Conservation (phyloP, 352 stramenopile genomes). For the Pythium periplocum region DNA sequence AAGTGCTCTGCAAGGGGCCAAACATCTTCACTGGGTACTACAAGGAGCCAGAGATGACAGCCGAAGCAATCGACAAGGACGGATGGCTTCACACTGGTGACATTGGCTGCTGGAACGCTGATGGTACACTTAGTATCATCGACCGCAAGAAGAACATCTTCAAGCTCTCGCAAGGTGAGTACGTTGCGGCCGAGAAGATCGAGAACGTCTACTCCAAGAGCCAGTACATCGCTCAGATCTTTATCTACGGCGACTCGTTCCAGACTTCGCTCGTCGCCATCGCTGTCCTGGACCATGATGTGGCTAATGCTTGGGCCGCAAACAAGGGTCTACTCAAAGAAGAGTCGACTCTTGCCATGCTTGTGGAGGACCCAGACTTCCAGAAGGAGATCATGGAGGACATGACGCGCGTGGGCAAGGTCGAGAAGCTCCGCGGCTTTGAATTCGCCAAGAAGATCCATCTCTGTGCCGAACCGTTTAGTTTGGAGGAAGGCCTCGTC, state of each 20-base stretch:
- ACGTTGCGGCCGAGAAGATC: conserved; percentile 94
- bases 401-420: conserved; percentile 50
- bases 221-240: conserved; percentile 88
- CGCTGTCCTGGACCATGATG: conserved; percentile 66
- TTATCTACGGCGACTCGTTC: conserved; percentile 94
- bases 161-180: conserved; percentile 90
- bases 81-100: conserved; percentile 96
- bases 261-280: conserved; percentile 90
- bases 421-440: conserved; percentile 84
- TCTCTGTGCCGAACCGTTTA: conserved; percentile 81
- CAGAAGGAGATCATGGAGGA: conserved; percentile 67
- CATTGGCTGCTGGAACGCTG: conserved; percentile 89
- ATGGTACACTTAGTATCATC: conserved; percentile 84
- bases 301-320: conserved; percentile 8
- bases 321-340: conserved; percentile 24
- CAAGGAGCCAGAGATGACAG: conserved; percentile 87
- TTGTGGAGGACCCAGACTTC: conserved; percentile 41
- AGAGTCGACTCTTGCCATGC: conserved; percentile 22
- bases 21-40: conserved; percentile 90
- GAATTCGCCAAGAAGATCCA: conserved; percentile 88
- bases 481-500: conserved; percentile 86
- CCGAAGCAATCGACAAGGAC: conserved; percentile 81
- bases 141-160: conserved; percentile 91
- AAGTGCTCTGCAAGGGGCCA: conserved; percentile 48
- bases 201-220: conserved; percentile 91